phyloP scores from a whole-genome alignment of 192 early-diverging fungal species.

The Rhizoclosmatium sp. region DNA sequence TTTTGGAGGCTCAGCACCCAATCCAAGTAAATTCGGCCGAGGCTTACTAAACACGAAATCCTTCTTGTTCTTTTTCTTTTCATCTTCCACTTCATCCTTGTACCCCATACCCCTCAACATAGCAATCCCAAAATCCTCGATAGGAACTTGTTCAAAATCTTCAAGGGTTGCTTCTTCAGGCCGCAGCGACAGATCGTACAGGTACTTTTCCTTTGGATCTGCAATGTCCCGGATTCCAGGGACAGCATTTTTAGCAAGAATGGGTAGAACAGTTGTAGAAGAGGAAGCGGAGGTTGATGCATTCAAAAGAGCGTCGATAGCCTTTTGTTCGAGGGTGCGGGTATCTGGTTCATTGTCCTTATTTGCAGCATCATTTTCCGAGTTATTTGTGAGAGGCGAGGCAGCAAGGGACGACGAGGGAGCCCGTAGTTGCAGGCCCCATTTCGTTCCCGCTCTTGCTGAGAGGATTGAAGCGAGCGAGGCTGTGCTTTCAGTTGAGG shows the following conservation, averaged over 20 bases:
- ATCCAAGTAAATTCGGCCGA: slow-evolving; percentile 77
- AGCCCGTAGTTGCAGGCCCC: slow-evolving; percentile 46
- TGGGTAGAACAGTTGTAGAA: slow-evolving; percentile 37
- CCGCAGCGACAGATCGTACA: slow-evolving; percentile 66
- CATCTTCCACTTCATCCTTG: slow-evolving; percentile 71
- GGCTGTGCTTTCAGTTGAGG: background rate
- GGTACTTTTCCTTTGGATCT: slow-evolving; percentile 66
- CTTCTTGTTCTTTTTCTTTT: slow-evolving; percentile 50
- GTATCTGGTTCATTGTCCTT: background rate
- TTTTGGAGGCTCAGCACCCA: slow-evolving; percentile 79
- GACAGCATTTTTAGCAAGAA: slow-evolving; percentile 55
- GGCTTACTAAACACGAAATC: slow-evolving; percentile 46
- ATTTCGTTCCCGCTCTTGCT: background rate
- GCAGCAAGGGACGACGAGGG: background rate
- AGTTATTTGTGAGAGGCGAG: background rate
- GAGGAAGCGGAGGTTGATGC: background rate
- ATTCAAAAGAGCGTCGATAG: slow-evolving; percentile 36
- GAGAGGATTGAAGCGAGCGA: background rate
- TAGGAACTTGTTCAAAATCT: slow-evolving; percentile 83
- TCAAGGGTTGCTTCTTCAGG: slow-evolving; percentile 70
- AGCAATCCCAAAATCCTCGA: slow-evolving; percentile 89
- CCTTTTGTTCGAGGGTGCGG: slow-evolving; percentile 41
- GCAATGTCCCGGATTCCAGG: slow-evolving; percentile 49
- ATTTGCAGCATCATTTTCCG: background rate
- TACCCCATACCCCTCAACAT: slow-evolving; percentile 92